Conservation (phyloP, 257 asterid genomes). For the Mentha longifolia region DNA sequence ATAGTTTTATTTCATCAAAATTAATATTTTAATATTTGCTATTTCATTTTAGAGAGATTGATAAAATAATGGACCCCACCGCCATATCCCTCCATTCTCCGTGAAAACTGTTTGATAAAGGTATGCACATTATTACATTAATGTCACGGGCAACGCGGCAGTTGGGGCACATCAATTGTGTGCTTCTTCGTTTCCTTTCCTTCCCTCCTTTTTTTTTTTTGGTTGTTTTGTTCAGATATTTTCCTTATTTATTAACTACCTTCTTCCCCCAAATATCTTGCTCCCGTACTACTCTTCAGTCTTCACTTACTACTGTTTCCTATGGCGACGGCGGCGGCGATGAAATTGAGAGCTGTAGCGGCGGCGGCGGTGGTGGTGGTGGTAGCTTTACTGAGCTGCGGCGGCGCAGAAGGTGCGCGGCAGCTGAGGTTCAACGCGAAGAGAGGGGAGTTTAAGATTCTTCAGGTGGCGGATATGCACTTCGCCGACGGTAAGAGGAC, state of each 20-base stretch:
- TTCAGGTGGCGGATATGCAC: slow-evolving; percentile 98
- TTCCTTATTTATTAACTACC: not conserved
- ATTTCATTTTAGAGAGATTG: not conserved
- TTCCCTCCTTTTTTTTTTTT: too few species aligned
- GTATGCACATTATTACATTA: not conserved
- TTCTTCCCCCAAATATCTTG: not conserved
- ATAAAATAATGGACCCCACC: not conserved
- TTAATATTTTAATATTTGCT: too few species aligned
- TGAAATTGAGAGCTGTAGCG: slow-evolving; percentile 17
- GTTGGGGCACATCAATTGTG: slow-evolving; percentile 32
- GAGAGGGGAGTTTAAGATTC: slow-evolving; percentile 76
- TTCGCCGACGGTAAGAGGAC: slow-evolving; percentile 71
- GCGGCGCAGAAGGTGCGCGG: slow-evolving; percentile 31
- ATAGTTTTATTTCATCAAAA: too few species aligned
- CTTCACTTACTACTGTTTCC: not conserved
- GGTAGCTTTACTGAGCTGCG: slow-evolving; percentile 36
- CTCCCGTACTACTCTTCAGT: not conserved
- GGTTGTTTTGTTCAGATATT: too few species aligned
- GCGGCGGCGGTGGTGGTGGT: slow-evolving; percentile 21
- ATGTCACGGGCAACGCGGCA: slow-evolving; percentile 38
- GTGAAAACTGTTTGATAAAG: not conserved
- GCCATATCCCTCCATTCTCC: not conserved
- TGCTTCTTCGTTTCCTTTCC: not conserved
- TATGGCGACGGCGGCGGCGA: slow-evolving; percentile 31
- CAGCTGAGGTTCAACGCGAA: slow-evolving; percentile 61